Conservation (phyloP, 768 basidiomycete species). For the Suillus subluteus region DNA sequence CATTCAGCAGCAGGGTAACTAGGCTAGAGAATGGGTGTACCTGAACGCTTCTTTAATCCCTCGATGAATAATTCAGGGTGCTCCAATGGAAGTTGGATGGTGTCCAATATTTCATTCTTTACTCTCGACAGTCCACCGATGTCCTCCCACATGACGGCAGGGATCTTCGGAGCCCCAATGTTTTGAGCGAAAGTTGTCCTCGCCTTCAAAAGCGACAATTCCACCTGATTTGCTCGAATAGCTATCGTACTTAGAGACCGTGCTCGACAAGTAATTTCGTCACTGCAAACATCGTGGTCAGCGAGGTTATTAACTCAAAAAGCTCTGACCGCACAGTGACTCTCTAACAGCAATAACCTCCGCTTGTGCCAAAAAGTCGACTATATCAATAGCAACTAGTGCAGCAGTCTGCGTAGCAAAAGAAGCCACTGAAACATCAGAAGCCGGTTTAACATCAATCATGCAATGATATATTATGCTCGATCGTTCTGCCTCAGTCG, state of each 20-base stretch:
- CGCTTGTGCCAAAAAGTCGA: conserved; percentile 66
- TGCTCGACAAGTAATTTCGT: not conserved
- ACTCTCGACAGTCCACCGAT: conserved; percentile 89
- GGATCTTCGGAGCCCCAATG: conserved; percentile 97
- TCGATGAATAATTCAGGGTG: conserved; percentile 88
- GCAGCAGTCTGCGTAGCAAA: conserved; percentile 92
- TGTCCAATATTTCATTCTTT: conserved; percentile 93
- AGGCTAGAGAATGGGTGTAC: conserved; percentile 40
- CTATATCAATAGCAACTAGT: conserved; percentile 80
- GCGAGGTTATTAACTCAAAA: not conserved
- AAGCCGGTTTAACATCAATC: conserved; percentile 47
- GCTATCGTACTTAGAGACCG: not conserved
- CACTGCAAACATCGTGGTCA: conserved; percentile 2
- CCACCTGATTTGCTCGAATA: conserved; percentile 61
- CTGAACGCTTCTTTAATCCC: conserved; percentile 95
- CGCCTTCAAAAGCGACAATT: conserved; percentile 69
- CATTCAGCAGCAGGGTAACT: conserved; percentile 3
- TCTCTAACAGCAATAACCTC: conserved; percentile 45
- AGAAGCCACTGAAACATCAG: conserved; percentile 75
- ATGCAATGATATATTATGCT: conserved; percentile 54
- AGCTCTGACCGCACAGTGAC: conserved; percentile 17
- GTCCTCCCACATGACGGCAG: conserved; percentile 95
- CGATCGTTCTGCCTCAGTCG: conserved; percentile 72
- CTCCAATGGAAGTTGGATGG: conserved; percentile 89
- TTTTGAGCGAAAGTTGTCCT: conserved; percentile 83